A percentile compares a stretch with the other conserved stretches of the same genome.
phyloP scores from a whole-genome alignment of 768 basidiomycete genomes.

The Hysterangium stoloniferum region DNA sequence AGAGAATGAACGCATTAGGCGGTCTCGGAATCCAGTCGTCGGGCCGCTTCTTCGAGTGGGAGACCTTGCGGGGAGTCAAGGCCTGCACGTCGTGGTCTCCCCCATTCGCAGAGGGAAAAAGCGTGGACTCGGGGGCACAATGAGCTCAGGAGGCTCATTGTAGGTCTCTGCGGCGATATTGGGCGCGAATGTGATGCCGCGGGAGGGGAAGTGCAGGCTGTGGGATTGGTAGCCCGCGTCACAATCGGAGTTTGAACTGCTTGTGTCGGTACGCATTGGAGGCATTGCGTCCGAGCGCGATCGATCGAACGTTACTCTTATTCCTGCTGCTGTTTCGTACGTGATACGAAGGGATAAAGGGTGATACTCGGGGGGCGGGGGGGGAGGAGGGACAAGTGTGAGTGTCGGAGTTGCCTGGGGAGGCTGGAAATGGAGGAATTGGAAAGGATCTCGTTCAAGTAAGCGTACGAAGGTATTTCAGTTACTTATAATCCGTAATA shows the following conservation, averaged over 20 bases:
- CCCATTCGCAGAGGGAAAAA: constrained; percentile 45
- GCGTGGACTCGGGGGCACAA: constrained; percentile 36
- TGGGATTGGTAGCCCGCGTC: too few relatives aligned
- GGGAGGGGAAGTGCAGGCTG: constrained; percentile 26
- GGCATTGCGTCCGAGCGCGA: too few relatives aligned
- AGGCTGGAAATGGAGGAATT: too few relatives aligned
- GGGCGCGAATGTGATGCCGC: constrained; percentile 47
- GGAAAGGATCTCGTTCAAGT: too few relatives aligned
- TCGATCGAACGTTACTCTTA: too few relatives aligned
- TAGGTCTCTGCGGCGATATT: constrained; percentile 52
- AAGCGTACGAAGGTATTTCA: too few relatives aligned
- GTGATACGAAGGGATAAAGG: neutral
- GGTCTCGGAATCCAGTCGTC: constrained; percentile 75
- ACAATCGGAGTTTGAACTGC: too few relatives aligned
- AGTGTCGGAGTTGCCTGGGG: too few relatives aligned
- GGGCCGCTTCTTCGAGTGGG: constrained; percentile 36
- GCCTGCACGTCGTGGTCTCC: constrained; percentile 27
- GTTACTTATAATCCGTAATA: too few relatives aligned
- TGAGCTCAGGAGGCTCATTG: constrained; percentile 36
- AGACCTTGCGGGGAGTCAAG: constrained; percentile 15
- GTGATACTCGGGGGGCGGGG: neutral
- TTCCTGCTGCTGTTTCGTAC: too few relatives aligned
- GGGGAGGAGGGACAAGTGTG: neutral
- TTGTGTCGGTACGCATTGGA: too few relatives aligned
- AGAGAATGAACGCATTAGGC: constrained; percentile 82